phyloP scores from a whole-genome alignment of 2,329 filamentous ascomycete genomes.

The Talaromyces sp. region DNA sequence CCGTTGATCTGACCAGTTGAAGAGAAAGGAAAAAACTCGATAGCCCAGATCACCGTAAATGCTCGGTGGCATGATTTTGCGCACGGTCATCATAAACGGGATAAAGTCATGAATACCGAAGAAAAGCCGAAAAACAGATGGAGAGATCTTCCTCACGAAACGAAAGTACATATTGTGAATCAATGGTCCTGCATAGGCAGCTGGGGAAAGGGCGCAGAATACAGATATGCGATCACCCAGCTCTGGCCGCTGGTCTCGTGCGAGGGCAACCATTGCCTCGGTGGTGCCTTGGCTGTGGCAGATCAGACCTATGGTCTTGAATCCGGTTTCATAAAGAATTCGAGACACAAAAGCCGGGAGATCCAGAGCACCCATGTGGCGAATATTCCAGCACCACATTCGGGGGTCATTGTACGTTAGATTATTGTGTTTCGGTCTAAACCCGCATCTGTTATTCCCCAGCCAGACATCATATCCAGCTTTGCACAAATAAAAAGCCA shows the following conservation, averaged over 20 bases:
- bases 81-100: conserved; percentile 86
- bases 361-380: conserved; percentile 88
- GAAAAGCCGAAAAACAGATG: conserved; percentile 68
- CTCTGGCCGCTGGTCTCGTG: conserved; percentile 83
- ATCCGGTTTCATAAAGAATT: conserved; percentile 76
- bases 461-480: conserved; percentile 93
- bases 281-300: conserved; percentile 91
- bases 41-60: conserved; percentile 82
- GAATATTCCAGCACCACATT: conserved; percentile 97
- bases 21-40: conserved; percentile 81
- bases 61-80: conserved; percentile 57
- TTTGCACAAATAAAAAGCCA: conserved; percentile 90
- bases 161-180: conserved; percentile 87
- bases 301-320: conserved; percentile 74
- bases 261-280: conserved; percentile 78
- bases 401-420: conserved; percentile 71
- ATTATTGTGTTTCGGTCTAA: conserved; percentile 68
- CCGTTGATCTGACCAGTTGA: conserved; percentile 76
- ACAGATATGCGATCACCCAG: conserved; percentile 77
- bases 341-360: conserved; percentile 74
- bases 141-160: conserved; percentile 78
- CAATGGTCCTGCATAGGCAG: conserved; percentile 80
- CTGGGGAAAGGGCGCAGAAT: conserved; percentile 86
- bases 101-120: conserved; percentile 95
- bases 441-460: conserved; percentile 88